phyloP scores from a whole-genome alignment of 768 basidiomycete genomes.

The Boletellus ananiceps region DNA sequence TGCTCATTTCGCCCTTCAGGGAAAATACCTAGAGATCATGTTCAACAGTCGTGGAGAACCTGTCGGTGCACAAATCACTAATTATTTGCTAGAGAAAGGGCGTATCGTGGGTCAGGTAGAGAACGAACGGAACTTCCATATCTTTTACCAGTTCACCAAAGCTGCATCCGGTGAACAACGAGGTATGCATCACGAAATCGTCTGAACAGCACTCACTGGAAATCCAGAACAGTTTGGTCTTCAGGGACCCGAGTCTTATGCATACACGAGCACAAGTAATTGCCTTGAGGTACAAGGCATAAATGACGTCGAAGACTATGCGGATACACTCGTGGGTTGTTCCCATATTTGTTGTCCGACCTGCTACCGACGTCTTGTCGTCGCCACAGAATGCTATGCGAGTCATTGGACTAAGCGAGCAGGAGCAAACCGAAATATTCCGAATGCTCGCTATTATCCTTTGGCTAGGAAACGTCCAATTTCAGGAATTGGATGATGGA shows the following conservation, averaged over 20 bases:
- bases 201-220: constrained; percentile 10
- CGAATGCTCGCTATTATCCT: constrained; percentile 87
- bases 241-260: constrained; percentile 93
- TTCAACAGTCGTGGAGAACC: constrained; percentile 92
- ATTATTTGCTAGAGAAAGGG: constrained; percentile 96
- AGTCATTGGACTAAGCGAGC: constrained; percentile 76
- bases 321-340: constrained; percentile 74
- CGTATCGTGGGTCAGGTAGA: constrained; percentile 95
- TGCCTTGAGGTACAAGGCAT: constrained; percentile 91
- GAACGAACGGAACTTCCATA: constrained; percentile 96
- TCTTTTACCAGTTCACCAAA: constrained; percentile 99
- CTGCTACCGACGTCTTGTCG: not conserved
- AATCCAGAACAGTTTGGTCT: constrained; percentile 83
- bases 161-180: constrained; percentile 85
- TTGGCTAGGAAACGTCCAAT: constrained; percentile 96
- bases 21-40: constrained; percentile 99
- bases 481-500: constrained; percentile 82
- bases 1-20: constrained; percentile 44
- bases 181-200: constrained; percentile 44
- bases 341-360: not conserved
- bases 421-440: constrained; percentile 91
- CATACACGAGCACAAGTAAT: constrained; percentile 88
- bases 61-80: constrained; percentile 96
- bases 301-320: constrained; percentile 82
- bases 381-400: constrained; percentile 79